Percentiles rank a stretch among this genome's conserved stretches.
These are phyloP conservation scores for Salvia splendens DNA, from an alignment of 257 asterid genomes.

Conservation along the genomic window DNA sequence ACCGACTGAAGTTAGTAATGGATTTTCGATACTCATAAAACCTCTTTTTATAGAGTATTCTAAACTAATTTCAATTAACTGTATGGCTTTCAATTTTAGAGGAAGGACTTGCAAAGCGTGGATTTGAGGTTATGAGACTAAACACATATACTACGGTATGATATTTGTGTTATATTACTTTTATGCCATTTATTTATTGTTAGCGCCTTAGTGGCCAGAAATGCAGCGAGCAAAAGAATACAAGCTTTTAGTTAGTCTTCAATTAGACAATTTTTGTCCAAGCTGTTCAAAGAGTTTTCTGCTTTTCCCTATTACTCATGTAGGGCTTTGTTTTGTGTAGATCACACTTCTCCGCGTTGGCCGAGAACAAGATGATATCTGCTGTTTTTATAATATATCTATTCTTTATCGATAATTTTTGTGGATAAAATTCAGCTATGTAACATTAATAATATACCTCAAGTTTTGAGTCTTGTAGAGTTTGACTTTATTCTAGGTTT, in stretches of 20 bases:
- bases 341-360: neutral
- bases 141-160: conserved; percentile 94
- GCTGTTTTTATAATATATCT: neutral
- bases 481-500: neutral
- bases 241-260: neutral
- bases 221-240: conserved; percentile 6
- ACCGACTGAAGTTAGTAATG: neutral
- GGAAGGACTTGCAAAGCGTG: conserved; percentile 85
- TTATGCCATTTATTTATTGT: conserved; percentile 9
- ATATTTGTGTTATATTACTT: conserved; percentile 11
- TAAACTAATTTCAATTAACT: neutral
- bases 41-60: neutral
- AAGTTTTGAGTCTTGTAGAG: neutral
- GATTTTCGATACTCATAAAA: neutral
- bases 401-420: neutral
- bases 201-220: neutral
- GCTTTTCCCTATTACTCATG: neutral
- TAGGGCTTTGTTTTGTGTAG: neutral
- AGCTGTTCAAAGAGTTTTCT: neutral
- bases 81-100: conserved; percentile 48
- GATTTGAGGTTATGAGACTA: conserved; percentile 83
- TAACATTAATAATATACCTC: neutral
- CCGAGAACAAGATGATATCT: neutral
- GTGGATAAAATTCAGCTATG: neutral
- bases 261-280: neutral